Evolutionary conservation across 306 rosid species (phyloP).

Genomic region (Abrus pulchellus): DNA sequence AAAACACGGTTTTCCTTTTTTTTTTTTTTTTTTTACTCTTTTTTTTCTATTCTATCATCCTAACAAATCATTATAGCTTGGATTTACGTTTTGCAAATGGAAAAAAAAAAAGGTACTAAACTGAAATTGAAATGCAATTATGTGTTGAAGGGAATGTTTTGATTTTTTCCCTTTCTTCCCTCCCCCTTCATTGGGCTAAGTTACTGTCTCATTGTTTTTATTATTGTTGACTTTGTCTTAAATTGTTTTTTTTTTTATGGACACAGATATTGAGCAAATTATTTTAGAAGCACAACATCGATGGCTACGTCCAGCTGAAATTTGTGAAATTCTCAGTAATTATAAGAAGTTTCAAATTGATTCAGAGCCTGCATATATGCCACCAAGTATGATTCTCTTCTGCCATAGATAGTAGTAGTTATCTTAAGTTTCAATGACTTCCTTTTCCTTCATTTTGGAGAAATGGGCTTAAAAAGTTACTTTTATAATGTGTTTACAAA

Average conservation of each 20-base stretch:
- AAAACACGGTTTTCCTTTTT: too few species aligned
- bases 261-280: conserved; percentile 73
- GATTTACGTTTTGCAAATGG: too few species aligned
- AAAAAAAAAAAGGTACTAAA: too few species aligned
- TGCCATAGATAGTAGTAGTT: background rate
- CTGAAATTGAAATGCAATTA: background rate
- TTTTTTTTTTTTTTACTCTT: too few species aligned
- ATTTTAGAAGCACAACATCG: conserved; percentile 80
- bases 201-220: background rate
- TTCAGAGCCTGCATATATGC: conserved; percentile 73
- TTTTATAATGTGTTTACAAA: background rate
- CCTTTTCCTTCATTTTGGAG: conserved; percentile 30
- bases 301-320: conserved; percentile 94
- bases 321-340: conserved; percentile 83
- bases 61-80: too few species aligned
- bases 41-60: too few species aligned
- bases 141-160: background rate
- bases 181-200: background rate
- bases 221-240: background rate
- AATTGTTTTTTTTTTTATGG: conserved; percentile 44
- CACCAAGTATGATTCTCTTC: conserved; percentile 68
- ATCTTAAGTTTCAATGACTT: background rate
- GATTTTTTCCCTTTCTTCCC: background rate
- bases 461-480: background rate
- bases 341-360: conserved; percentile 60